A percentile compares a stretch with the other conserved stretches of the same genome.
phyloP scores from a whole-genome alignment of 768 basidiomycete genomes.

The Chiua virens region DNA sequence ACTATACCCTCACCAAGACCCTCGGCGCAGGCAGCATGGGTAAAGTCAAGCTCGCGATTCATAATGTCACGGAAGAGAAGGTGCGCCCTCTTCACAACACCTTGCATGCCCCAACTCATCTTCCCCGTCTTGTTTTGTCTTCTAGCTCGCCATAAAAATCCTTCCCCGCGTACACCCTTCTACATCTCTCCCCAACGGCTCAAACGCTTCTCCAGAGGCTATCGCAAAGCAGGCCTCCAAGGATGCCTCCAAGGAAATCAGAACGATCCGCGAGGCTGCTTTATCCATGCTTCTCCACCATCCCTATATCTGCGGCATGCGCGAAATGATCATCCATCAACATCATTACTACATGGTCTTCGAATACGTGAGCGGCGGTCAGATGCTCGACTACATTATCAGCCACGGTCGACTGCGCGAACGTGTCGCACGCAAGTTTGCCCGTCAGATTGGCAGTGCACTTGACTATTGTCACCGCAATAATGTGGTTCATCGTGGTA shows the following conservation, averaged over 20 bases:
- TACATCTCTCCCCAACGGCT: slow-evolving; percentile 48
- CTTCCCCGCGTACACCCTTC: slow-evolving; percentile 81
- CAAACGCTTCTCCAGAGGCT: slow-evolving; percentile 50
- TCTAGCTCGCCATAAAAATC: slow-evolving; percentile 96
- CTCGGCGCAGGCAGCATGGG: slow-evolving; percentile 99
- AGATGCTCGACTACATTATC: slow-evolving; percentile 99
- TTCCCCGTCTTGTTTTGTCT: not conserved
- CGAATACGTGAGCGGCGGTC: slow-evolving; percentile 98
- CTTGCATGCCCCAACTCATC: slow-evolving; percentile 8
- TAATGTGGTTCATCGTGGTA: slow-evolving; percentile 94
- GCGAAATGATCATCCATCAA: slow-evolving; percentile 96
- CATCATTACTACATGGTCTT: slow-evolving; percentile 99
- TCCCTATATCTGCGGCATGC: slow-evolving; percentile 99
- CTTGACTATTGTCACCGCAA: slow-evolving; percentile 97
- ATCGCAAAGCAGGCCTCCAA: slow-evolving; percentile 77
- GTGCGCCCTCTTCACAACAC: slow-evolving; percentile 44
- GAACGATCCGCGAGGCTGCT: slow-evolving; percentile 94
- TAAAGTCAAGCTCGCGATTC: slow-evolving; percentile 94
- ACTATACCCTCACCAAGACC: slow-evolving; percentile 96
- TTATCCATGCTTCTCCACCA: slow-evolving; percentile 95
- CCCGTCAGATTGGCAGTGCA: slow-evolving; percentile 94
- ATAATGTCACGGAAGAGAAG: slow-evolving; percentile 89
- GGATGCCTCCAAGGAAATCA: slow-evolving; percentile 95
- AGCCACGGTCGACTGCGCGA: slow-evolving; percentile 94
- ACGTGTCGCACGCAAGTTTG: slow-evolving; percentile 95